A percentile compares a stretch with the other conserved stretches of the same genome.
Conservation (phyloP, 116 monocot genomes). For the Trichopus zeylanicus region DNA sequence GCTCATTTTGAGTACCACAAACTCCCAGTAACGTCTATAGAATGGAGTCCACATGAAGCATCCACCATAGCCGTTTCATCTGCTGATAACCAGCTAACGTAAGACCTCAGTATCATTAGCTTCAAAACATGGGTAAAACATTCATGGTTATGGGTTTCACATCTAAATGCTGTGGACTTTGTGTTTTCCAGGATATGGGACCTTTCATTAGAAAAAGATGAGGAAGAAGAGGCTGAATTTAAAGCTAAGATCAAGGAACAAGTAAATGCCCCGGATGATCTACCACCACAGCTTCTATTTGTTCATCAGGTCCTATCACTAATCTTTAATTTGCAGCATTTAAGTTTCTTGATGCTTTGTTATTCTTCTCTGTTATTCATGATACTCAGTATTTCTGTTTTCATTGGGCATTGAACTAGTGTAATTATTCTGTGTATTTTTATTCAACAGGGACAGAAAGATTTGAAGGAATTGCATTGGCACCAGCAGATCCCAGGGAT, state of each 20-base stretch:
- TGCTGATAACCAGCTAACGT: conserved; percentile 90
- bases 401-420: background rate
- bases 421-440: background rate
- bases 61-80: conserved; percentile 93
- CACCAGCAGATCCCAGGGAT: conserved; percentile 89
- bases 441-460: conserved; percentile 72
- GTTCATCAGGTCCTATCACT: conserved; percentile 64
- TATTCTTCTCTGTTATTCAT: background rate
- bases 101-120: conserved; percentile 7
- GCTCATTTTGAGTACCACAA: conserved; percentile 98
- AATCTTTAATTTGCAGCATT: background rate
- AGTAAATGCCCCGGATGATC: conserved; percentile 74
- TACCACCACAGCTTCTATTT: conserved; percentile 97
- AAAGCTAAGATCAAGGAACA: conserved; percentile 74
- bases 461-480: conserved; percentile 94
- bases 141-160: background rate
- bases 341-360: too few species aligned
- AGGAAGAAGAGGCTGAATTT: conserved; percentile 96
- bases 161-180: background rate
- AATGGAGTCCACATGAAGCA: conserved; percentile 95
- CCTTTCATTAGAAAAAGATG: conserved; percentile 84
- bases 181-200: conserved; percentile 76
- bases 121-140: too few species aligned
- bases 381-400: too few species aligned
- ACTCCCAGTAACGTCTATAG: conserved; percentile 83